Evolutionary conservation across 2,329 filamentous ascomycete genomes (phyloP), one percentile per base, ranked within the genome.

Genomic region (Knufia fluminis): DNA sequence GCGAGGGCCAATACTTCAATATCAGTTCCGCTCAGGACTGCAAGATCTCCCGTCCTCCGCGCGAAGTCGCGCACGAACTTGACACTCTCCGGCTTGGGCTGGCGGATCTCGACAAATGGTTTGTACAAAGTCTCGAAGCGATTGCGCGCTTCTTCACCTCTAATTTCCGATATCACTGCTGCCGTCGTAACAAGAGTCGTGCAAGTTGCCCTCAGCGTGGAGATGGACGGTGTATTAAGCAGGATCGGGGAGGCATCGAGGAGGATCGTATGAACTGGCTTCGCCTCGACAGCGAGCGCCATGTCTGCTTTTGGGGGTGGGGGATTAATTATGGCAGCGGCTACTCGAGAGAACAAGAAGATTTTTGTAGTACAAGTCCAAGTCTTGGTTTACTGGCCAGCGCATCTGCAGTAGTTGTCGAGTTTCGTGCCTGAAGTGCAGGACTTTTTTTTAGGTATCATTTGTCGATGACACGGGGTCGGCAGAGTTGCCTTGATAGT

Each of bases 221-320:
- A 94, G 20, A 92, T 79, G 9, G 86, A 74, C 10, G 91, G 88
- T 56, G 92, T 84, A 69, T 96, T 96, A 64, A 91, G 91, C 66
- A 98, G 90, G 53, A 98, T 81, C 6, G 91, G 89, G 22, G 90
- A 91, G 2, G 92, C 85, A 64, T 98, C 92, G 57, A 98, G 77
- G 23, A 97, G 78, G 46, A 97, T 79, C 48, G 83, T 85, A 70
- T 94, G 82, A 44, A 94, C 80, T 0, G 83, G 77, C 64, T 90
- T 95, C 12, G 28, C 40, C 24, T 48, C 33, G 19, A 20, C 16
- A 12, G 6, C 10, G 12, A 32, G 31, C 16, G 42, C 12, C 42
- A 45, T 45, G 24, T 16, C 14, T 26, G 40, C 10, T 26, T 28
- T 6, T 12, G 2, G 22, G 22, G 8, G 24, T 43, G 7, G 8